phyloP scores from a whole-genome alignment of 371 early-diverging fungal species.

The Circinella umbellata region DNA sequence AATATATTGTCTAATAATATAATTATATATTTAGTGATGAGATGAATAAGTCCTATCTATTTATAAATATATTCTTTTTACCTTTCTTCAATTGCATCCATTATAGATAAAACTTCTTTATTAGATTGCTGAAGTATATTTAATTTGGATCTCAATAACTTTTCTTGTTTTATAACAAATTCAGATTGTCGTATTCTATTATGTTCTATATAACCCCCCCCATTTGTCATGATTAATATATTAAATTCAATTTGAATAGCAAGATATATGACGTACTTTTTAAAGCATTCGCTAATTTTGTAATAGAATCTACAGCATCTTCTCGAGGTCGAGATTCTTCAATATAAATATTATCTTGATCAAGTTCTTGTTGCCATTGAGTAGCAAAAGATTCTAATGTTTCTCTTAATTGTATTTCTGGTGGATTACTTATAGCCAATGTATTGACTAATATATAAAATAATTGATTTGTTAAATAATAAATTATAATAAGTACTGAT shows the following conservation, averaged over 20 bases:
- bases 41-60: not conserved
- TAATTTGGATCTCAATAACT: not conserved
- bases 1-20: not conserved
- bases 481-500: no score
- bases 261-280: conserved; percentile 5
- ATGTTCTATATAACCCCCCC: conserved; percentile 4
- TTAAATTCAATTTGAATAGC: no score
- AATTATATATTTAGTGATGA: not conserved
- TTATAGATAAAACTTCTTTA: not conserved
- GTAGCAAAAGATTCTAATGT: not conserved
- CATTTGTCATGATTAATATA: no score
- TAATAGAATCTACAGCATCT: conserved; percentile 12
- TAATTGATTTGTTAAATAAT: no score
- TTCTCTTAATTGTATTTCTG: conserved; percentile 3
- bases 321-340: not conserved
- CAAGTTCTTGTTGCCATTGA: conserved; percentile 7
- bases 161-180: conserved; percentile 9
- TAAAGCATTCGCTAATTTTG: conserved; percentile 2
- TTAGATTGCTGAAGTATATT: conserved; percentile 6
- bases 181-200: not conserved
- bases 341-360: not conserved
- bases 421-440: not conserved
- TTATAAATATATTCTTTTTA: not conserved
- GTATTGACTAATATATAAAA: conserved; percentile 5
- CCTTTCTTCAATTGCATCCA: conserved; percentile 12